These are phyloP conservation scores for Eucalyptus curtisii DNA, from an alignment of 345 rosid species.

Conservation along the genomic window DNA sequence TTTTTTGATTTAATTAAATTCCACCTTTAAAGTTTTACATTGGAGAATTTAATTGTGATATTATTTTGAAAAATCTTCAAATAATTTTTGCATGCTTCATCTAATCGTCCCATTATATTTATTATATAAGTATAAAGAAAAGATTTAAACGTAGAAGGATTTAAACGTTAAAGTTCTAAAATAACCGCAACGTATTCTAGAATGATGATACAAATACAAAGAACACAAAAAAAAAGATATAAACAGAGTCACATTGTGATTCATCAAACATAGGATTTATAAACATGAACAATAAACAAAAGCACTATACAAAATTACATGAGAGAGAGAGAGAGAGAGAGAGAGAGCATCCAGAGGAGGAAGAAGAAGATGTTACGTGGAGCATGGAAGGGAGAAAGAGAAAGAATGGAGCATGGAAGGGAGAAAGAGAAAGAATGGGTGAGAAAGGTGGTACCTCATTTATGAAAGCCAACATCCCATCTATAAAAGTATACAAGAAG, in stretches of 20 bases:
- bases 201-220: neutral
- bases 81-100: neutral
- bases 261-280: neutral
- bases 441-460: neutral
- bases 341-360: too few species aligned
- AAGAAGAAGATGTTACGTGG: neutral
- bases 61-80: neutral
- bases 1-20: neutral
- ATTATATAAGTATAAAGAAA: neutral
- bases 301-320: accelerated
- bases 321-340: too few species aligned
- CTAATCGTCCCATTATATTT: accelerated
- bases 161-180: neutral
- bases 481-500: too few species aligned
- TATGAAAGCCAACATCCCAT: neutral
- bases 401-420: accelerated
- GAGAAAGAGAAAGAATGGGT: accelerated
- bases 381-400: accelerated
- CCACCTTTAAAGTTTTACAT: accelerated
- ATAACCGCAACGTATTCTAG: neutral
- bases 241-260: neutral
- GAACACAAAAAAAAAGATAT: neutral
- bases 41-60: neutral
- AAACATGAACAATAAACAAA: accelerated
- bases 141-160: neutral